Evolutionary conservation across 2,329 filamentous ascomycete genomes (phyloP).

Genomic region (Xylariaceae sp.): DNA sequence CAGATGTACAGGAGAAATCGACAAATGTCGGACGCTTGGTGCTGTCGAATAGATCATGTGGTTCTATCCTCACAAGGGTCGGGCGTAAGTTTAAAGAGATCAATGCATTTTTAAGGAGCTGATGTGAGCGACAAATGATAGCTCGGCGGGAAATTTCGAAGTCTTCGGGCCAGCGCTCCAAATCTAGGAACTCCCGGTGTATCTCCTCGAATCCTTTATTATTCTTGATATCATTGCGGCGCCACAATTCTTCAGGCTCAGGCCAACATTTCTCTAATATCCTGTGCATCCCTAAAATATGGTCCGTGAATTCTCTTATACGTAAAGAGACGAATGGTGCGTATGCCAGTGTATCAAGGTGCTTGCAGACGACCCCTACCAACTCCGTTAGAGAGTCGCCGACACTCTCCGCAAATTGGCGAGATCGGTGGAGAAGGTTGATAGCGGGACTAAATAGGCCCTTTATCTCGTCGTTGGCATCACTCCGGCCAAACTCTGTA

Average conservation of each 20-base stretch:
- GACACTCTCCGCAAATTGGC: no score
- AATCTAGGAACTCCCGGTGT: constrained; percentile 1
- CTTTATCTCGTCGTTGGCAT: no score
- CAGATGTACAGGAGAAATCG: constrained; percentile 1
- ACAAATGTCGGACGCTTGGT: constrained; percentile 14
- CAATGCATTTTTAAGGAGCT: constrained; percentile 2
- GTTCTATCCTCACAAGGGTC: not conserved
- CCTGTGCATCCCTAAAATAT: constrained; percentile 2
- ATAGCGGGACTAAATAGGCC: no score
- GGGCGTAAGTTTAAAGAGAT: constrained; percentile 3
- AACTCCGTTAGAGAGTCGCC: no score
- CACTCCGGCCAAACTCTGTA: no score
- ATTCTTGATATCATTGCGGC: not conserved
- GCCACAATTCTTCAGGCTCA: not conserved
- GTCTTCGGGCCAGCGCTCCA: not conserved
- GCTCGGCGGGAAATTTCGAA: not conserved
- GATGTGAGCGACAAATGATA: constrained; percentile 1
- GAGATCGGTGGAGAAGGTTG: no score
- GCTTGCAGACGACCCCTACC: not conserved
- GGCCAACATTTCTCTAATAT: not conserved
- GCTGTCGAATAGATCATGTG: constrained; percentile 3
- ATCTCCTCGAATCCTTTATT: not conserved
- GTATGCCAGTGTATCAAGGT: not conserved
- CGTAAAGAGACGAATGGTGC: constrained; percentile 1
- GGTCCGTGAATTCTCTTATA: not conserved